A percentile compares a stretch with the other conserved stretches of the same genome.
Conservation (phyloP, 805 yeast species). For the Phaffomyces thermotolerans region DNA sequence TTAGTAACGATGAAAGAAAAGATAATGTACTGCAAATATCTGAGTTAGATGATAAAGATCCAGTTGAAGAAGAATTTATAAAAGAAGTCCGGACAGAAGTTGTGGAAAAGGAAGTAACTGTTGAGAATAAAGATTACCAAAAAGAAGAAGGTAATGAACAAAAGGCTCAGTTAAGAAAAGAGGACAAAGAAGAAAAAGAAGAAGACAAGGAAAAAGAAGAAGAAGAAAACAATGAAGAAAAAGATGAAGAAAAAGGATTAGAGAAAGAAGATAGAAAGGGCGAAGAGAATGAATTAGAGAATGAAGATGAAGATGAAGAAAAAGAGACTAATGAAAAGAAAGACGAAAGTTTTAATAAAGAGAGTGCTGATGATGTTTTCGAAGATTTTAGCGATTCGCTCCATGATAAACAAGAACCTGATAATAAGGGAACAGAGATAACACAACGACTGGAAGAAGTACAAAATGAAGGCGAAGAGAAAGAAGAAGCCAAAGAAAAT, state of each 20-base stretch:
- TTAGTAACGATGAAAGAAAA: not conserved
- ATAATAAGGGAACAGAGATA: too few relatives aligned
- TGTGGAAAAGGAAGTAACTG: not conserved
- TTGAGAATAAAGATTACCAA: not conserved
- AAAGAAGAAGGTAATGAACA: not conserved
- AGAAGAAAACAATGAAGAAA: not conserved
- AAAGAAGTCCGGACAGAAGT: not conserved
- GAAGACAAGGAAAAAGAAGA: not conserved
- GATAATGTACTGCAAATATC: not conserved
- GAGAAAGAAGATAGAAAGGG: not conserved
- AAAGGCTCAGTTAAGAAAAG: not conserved
- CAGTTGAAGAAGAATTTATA: not conserved
- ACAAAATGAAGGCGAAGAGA: not conserved
- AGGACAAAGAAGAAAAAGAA: not conserved
- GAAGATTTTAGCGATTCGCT: too few relatives aligned
- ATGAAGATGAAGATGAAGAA: too few relatives aligned
- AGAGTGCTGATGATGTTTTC: too few relatives aligned
- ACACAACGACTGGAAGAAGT: too few relatives aligned
- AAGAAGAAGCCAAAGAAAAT: not conserved
- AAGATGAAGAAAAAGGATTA: not conserved
- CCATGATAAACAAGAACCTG: too few relatives aligned
- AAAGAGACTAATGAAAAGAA: too few relatives aligned
- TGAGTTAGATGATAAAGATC: not conserved
- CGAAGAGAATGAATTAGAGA: too few relatives aligned
- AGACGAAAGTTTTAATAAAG: too few relatives aligned